phyloP scores from a whole-genome alignment of 176 grass and related monocot species.

The Rhipidocladum racemiflorum region DNA sequence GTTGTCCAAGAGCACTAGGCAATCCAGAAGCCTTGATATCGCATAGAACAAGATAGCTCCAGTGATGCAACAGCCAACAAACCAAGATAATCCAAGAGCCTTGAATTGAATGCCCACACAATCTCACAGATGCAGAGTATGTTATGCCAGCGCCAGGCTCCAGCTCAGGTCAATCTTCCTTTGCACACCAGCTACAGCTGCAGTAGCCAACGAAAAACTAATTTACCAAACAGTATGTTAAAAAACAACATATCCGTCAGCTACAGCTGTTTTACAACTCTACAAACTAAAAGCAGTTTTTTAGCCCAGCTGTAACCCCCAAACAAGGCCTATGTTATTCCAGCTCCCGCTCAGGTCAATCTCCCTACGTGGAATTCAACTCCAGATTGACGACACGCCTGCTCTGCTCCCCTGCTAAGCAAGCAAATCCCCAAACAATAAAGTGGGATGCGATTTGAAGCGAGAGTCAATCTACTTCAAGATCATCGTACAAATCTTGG shows the following conservation, averaged over 20 bases:
- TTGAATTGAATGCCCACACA: not conserved
- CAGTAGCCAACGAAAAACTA: too few relatives aligned
- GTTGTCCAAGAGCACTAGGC: not conserved
- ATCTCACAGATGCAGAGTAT: not conserved
- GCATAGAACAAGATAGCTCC: not conserved
- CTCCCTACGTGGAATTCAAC: not conserved
- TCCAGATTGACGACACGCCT: not conserved
- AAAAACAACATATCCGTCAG: too few relatives aligned
- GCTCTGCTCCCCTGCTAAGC: not conserved
- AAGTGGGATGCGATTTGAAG: not conserved
- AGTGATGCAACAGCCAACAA: not conserved
- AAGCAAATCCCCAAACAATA: not conserved
- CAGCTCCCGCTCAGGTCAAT: not conserved
- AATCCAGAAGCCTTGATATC: too few relatives aligned
- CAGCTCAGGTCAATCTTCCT: too few relatives aligned
- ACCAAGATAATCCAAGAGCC: not conserved
- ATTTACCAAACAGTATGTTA: too few relatives aligned
- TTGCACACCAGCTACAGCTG: too few relatives aligned
- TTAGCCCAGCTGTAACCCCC: too few relatives aligned
- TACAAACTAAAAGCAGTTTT: too few relatives aligned
- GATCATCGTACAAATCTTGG: not conserved
- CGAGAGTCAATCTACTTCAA: not conserved
- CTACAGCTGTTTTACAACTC: too few relatives aligned
- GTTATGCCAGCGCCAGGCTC: not conserved
- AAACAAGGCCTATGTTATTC: too few relatives aligned